Conservation (phyloP, 768 basidiomycete genomes). For the Suillus tomentosus region DNA sequence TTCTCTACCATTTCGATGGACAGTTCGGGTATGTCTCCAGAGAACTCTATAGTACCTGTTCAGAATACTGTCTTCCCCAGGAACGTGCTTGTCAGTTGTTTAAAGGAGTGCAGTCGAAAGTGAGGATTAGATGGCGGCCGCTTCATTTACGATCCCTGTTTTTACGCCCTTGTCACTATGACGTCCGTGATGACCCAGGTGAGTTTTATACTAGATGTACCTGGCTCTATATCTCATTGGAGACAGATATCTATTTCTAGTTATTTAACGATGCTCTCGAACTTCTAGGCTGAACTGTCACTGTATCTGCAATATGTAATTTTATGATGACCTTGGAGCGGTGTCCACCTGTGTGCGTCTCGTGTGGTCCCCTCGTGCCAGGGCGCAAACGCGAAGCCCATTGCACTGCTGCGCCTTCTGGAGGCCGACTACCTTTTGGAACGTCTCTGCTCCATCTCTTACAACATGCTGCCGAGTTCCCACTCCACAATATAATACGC, state of each 20-base stretch:
- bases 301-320: not conserved
- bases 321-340: too few species aligned
- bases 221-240: not conserved
- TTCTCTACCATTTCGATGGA: conserved; percentile 14
- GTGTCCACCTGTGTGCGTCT: too few species aligned
- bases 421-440: too few species aligned
- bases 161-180: conserved; percentile 25
- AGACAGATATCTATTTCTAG: conserved; percentile 1
- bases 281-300: not conserved
- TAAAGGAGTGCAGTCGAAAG: conserved; percentile 14
- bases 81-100: conserved; percentile 22
- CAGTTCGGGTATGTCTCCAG: conserved; percentile 20
- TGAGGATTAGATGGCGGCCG: conserved; percentile 21
- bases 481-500: too few species aligned
- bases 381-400: too few species aligned
- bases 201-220: conserved; percentile 6
- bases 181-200: conserved; percentile 26
- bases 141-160: conserved; percentile 14
- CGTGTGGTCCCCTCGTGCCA: too few species aligned
- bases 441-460: too few species aligned
- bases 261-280: not conserved
- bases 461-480: too few species aligned
- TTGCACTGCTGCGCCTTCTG: too few species aligned
- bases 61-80: conserved; percentile 14
- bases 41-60: not conserved